Percentiles rank a stretch among this genome's conserved stretches.
Conservation (phyloP, 768 basidiomycete species). For the Kwoniella newhampshirensis region DNA sequence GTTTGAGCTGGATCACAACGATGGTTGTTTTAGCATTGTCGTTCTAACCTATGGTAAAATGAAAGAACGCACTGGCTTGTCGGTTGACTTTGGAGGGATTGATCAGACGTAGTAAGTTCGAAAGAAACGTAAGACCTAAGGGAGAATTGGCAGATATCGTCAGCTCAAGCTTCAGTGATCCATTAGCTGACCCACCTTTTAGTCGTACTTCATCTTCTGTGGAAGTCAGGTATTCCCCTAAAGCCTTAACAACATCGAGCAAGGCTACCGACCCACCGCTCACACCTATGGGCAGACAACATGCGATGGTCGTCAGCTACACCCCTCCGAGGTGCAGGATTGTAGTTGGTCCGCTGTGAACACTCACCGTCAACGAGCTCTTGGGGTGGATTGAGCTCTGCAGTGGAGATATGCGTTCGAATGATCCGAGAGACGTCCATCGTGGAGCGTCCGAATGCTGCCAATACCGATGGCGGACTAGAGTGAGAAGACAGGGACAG, state of each 20-base stretch:
- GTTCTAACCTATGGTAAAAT: background rate
- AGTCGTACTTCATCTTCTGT: slow-evolving; percentile 74
- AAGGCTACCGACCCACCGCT: slow-evolving; percentile 63
- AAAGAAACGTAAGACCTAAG: slow-evolving; percentile 79
- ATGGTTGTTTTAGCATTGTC: no score
- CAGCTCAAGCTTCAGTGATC: background rate
- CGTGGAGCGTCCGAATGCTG: no score
- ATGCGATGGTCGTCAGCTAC: background rate
- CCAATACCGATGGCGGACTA: no score
- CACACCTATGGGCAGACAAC: slow-evolving; percentile 55
- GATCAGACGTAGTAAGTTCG: slow-evolving; percentile 65
- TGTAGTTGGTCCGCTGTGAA: no score
- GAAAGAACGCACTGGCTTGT: slow-evolving; percentile 67
- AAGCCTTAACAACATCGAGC: slow-evolving; percentile 75
- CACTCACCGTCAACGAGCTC: slow-evolving; percentile 48
- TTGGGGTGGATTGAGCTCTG: slow-evolving; percentile 41
- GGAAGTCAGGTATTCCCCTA: slow-evolving; percentile 83
- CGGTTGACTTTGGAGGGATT: slow-evolving; percentile 68
- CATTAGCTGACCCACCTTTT: slow-evolving; percentile 62
- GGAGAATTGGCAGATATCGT: slow-evolving; percentile 4
- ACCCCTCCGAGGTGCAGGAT: background rate
- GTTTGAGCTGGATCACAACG: slow-evolving; percentile 67
- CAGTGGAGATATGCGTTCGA: slow-evolving; percentile 49
- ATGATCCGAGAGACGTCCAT: slow-evolving; percentile 51
- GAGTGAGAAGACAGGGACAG: no score